Evolutionary conservation across 495 filamentous ascomycete species (phyloP).

Genomic region (Massariosphaeria phaeospora): DNA sequence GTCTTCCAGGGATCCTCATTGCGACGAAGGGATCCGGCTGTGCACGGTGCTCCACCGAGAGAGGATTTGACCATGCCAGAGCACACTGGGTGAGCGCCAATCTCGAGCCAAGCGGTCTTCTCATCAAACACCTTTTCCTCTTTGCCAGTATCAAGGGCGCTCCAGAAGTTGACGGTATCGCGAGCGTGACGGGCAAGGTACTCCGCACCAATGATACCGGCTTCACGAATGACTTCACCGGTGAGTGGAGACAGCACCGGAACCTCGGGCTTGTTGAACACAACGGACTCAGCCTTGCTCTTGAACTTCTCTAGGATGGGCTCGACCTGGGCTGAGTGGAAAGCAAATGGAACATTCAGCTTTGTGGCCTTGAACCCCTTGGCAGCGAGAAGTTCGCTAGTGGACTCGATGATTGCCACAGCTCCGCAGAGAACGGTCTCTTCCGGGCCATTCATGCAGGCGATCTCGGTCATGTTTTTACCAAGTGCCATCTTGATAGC

Average conservation of each 20-base stretch:
- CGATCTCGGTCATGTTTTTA: conserved; percentile 44
- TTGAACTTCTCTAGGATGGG: conserved; percentile 49
- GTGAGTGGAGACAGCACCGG: conserved; percentile 43
- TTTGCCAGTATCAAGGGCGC: conserved; percentile 38
- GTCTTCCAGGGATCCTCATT: conserved; percentile 48
- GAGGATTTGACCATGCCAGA: conserved; percentile 45
- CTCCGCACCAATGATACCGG: conserved; percentile 42
- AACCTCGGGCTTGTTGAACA: conserved; percentile 43
- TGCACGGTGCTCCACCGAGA: conserved; percentile 38
- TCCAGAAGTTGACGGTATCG: conserved; percentile 46
- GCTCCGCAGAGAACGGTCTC: conserved; percentile 46
- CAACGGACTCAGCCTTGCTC: conserved; percentile 37
- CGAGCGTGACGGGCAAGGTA: conserved; percentile 45
- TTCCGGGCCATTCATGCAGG: conserved; percentile 47
- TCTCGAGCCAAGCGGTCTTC: conserved; percentile 45
- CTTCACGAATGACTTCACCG: conserved; percentile 43
- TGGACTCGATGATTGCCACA: conserved; percentile 35
- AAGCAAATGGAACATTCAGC: conserved; percentile 51
- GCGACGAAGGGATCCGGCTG: conserved; percentile 44
- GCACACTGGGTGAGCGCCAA: conserved; percentile 44
- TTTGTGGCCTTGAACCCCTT: conserved; percentile 50
- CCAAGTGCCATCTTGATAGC: conserved; percentile 40
- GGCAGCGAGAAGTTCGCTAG: conserved; percentile 36
- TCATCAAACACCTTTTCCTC: conserved; percentile 42
- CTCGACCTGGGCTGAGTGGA: conserved; percentile 52